Percentiles rank a stretch among this genome's conserved stretches.
phyloP scores from a whole-genome alignment of 2,329 filamentous ascomycete genomes.

The Fusarium verticillioides region DNA sequence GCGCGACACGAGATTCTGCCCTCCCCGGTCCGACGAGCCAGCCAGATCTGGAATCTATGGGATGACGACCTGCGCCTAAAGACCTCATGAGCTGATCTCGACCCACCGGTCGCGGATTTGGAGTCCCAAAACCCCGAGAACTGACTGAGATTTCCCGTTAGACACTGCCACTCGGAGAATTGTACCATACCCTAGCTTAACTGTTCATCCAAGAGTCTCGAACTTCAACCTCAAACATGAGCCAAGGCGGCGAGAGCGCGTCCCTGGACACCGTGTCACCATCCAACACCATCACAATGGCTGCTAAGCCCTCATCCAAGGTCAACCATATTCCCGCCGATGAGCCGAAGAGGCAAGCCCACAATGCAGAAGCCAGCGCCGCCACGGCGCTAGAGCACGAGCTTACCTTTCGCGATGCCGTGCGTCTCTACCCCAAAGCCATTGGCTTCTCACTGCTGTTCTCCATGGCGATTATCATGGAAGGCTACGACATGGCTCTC shows the following conservation, averaged over 20 bases:
- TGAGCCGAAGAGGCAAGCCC: not conserved
- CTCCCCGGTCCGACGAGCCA: conserved; percentile 24
- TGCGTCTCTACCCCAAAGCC: conserved; percentile 55
- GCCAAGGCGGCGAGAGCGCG: conserved; percentile 6
- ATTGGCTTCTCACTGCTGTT: conserved; percentile 56
- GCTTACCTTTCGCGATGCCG: conserved; percentile 51
- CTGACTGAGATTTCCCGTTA: not conserved
- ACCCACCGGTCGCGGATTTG: not conserved
- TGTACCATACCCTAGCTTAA: not conserved
- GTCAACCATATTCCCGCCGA: not conserved
- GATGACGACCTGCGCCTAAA: conserved; percentile 8
- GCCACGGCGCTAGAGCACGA: conserved; percentile 54
- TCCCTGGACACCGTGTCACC: conserved; percentile 11
- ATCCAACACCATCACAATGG: conserved; percentile 8
- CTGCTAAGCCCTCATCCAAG: not conserved
- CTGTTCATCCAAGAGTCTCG: not conserved
- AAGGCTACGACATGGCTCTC: conserved; percentile 55
- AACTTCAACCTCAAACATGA: conserved; percentile 14
- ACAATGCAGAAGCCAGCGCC: conserved; percentile 43
- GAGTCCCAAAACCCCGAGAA: not conserved
- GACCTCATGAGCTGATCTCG: conserved; percentile 11
- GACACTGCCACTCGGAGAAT: not conserved
- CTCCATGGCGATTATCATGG: conserved; percentile 56
- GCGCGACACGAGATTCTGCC: not conserved
- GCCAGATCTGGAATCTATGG: not conserved